Percentiles rank a stretch among this genome's conserved stretches.
Evolutionary conservation across 371 early-diverging fungal genomes (phyloP).

Genomic region (Mortierella sp.): DNA sequence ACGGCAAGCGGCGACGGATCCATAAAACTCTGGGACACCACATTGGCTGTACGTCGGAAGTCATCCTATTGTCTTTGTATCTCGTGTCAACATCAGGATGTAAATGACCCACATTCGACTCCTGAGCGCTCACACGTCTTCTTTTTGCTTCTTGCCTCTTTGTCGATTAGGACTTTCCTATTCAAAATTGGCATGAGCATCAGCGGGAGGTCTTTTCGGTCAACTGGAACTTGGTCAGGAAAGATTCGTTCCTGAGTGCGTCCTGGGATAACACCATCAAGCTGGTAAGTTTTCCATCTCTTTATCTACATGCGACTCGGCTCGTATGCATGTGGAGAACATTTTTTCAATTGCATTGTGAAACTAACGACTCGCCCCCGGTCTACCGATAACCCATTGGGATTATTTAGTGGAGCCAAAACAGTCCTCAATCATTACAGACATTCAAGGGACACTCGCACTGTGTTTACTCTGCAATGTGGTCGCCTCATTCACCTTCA

Average conservation of each 20-base stretch:
- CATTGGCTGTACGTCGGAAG: conserved; percentile 70
- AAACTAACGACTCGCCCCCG: background rate
- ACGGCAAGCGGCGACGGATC: conserved; percentile 95
- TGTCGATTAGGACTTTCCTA: conserved; percentile 82
- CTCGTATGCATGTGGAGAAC: background rate
- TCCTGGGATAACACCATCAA: conserved; percentile 97
- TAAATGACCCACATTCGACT: background rate
- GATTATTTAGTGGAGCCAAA: conserved; percentile 89
- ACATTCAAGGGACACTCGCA: conserved; percentile 90
- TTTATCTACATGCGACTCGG: background rate
- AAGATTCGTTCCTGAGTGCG: conserved; percentile 88
- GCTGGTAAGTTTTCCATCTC: conserved; percentile 69
- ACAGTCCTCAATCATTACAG: conserved; percentile 78
- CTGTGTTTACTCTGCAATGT: conserved; percentile 90
- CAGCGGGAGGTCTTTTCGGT: conserved; percentile 92
- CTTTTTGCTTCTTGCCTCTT: conserved; percentile 5
- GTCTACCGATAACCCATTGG: background rate
- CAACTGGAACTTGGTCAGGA: conserved; percentile 92
- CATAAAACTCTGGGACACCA: conserved; percentile 93
- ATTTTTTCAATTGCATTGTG: background rate
- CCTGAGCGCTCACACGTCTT: background rate
- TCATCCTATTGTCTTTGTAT: background rate
- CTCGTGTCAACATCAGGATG: background rate
- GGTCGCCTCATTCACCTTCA: conserved; percentile 87
- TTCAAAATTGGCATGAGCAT: conserved; percentile 95